Evolutionary conservation across 345 rosid species (phyloP).

Genomic region (Euphorbia peplus): DNA sequence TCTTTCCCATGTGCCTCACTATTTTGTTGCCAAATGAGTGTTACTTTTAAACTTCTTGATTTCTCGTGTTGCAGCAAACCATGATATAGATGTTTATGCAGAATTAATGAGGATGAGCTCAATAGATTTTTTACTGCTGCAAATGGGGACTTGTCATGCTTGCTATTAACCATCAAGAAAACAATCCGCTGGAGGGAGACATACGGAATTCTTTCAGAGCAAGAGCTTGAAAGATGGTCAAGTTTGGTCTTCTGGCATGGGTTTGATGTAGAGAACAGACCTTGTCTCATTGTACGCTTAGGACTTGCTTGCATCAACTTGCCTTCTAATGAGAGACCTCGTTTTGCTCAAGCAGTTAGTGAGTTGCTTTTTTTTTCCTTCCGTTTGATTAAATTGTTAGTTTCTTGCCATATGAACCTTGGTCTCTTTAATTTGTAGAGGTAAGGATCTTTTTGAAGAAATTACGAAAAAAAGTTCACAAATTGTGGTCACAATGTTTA

Average conservation of each 20-base stretch:
- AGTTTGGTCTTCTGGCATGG: slow-evolving; percentile 94
- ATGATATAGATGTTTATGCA: slow-evolving; percentile 51
- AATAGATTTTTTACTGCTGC: slow-evolving; percentile 67
- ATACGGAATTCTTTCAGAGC: slow-evolving; percentile 63
- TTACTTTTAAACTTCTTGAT: slow-evolving; percentile 19
- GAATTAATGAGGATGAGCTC: slow-evolving; percentile 78
- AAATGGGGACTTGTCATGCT: slow-evolving; percentile 68
- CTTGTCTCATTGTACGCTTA: slow-evolving; percentile 85
- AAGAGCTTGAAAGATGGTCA: slow-evolving; percentile 83
- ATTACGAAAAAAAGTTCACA: background rate
- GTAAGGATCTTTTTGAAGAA: background rate
- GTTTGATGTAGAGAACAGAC: slow-evolving; percentile 63
- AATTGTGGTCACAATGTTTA: background rate
- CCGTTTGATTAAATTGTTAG: slow-evolving; percentile 3
- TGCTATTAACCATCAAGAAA: slow-evolving; percentile 72
- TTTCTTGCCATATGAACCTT: background rate
- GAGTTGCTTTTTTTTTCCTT: slow-evolving; percentile 41
- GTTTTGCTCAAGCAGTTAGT: slow-evolving; percentile 88
- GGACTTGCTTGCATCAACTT: slow-evolving; percentile 69
- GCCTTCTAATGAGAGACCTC: slow-evolving; percentile 72
- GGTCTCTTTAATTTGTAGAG: background rate
- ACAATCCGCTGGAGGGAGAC: slow-evolving; percentile 91
- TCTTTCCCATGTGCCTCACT: background rate
- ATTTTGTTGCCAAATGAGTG: background rate
- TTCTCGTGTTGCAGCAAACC: slow-evolving; percentile 29